phyloP scores from a whole-genome alignment of 352 stramenopile species.

The Elongisporangium anandrum region DNA sequence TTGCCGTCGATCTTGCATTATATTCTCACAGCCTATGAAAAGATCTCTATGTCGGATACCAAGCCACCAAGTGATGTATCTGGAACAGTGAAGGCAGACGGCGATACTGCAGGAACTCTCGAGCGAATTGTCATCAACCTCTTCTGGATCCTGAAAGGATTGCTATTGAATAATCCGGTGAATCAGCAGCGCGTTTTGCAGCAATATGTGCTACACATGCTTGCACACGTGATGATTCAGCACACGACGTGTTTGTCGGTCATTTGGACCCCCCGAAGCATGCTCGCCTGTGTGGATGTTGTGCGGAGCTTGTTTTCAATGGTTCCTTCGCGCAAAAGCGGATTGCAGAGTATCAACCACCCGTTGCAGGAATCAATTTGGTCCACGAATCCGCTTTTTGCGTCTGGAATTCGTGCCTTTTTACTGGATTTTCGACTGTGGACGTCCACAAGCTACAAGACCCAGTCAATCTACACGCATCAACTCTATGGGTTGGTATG shows the following conservation, averaged over 20 bases:
- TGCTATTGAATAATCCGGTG: constrained; percentile 46
- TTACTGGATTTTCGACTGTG: constrained; percentile 72
- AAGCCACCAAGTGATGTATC: background rate
- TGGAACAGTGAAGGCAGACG: background rate
- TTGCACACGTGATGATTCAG: constrained; percentile 49
- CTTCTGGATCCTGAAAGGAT: constrained; percentile 60
- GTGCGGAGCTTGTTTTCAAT: constrained; percentile 50
- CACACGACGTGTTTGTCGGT: constrained; percentile 29
- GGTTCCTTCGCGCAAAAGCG: constrained; percentile 24
- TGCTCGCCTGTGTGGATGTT: constrained; percentile 65
- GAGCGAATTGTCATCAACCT: constrained; percentile 45
- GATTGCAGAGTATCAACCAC: constrained; percentile 32
- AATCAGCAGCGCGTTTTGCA: constrained; percentile 56
- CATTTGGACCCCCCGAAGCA: constrained; percentile 63
- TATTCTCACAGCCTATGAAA: constrained; percentile 48
- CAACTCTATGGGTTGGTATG: constrained; percentile 71
- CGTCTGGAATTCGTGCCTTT: constrained; percentile 52
- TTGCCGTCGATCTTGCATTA: constrained; percentile 62
- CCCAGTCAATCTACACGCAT: constrained; percentile 78
- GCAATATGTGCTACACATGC: constrained; percentile 62
- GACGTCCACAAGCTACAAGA: constrained; percentile 58
- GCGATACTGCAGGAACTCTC: background rate
- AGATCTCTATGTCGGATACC: constrained; percentile 7
- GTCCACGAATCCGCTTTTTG: constrained; percentile 72
- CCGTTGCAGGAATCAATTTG: constrained; percentile 64